A percentile compares a stretch with the other conserved stretches of the same genome.
phyloP scores from a whole-genome alignment of 257 asterid genomes.

The Knoxia roxburghii region DNA sequence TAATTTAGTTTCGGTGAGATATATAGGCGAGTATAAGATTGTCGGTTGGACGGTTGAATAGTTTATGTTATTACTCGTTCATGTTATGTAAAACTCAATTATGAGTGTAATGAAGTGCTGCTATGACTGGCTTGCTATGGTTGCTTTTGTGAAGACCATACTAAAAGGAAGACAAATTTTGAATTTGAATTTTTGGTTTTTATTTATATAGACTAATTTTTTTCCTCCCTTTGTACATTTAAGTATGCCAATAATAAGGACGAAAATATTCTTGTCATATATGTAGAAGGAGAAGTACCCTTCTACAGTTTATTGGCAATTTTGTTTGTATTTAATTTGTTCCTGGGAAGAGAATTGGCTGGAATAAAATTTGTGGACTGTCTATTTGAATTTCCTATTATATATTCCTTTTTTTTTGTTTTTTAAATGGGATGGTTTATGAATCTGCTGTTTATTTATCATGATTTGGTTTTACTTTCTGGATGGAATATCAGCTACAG shows the following conservation, averaged over 20 bases:
- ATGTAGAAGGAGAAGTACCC: neutral
- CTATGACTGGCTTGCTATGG: neutral
- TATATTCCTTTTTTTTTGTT: too few relatives aligned
- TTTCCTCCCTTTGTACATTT: too few relatives aligned
- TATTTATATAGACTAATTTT: too few relatives aligned
- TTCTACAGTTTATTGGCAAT: neutral
- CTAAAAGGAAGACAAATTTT: too few relatives aligned
- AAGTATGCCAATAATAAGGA: neutral
- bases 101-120: neutral
- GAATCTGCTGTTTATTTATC: neutral
- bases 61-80: neutral
- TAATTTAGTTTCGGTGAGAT: constrained; percentile 1
- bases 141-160: constrained; percentile 3
- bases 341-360: neutral
- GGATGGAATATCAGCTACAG: constrained; percentile 58
- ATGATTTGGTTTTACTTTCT: neutral
- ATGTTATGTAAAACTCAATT: neutral
- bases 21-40: neutral
- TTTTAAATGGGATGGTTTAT: neutral
- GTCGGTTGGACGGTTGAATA: neutral
- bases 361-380: neutral
- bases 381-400: neutral
- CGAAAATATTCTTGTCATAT: neutral
- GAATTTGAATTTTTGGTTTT: too few relatives aligned
- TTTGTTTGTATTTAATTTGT: neutral